Base-by-base conservation (phyloP, 345 rosid species). In the Kernera saxatilis region DNA sequence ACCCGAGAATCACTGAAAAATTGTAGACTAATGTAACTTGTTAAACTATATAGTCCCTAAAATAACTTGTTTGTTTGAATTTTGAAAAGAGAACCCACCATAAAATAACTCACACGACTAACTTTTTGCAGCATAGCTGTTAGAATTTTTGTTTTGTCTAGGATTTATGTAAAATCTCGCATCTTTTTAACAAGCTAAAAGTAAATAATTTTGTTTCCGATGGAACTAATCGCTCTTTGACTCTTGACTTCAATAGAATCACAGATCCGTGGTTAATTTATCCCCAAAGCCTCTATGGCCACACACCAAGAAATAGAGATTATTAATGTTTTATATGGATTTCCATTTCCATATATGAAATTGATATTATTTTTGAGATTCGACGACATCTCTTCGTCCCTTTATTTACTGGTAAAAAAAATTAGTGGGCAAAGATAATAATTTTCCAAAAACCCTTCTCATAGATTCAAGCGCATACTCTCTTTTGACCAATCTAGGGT, bases 401-500 rank as follows among this genome's bases (percentile, higher is more conserved):
- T 33, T 35, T 66, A 61, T 32, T 64, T 33, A 70, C 40, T 37
- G 52, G 33, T 49, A 60, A 39, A 70, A 39, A 70, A 32, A 33
- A 23, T 32, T 55, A 55, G 36, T 46, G 53, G 48, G 15, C 15
- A 51, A 56, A 9, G 8, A 37, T 19, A 56, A 46, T 26, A 57
- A 11, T 23, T 67, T 59, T 40, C 40, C 69, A 14, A 66, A 74
- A 67, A 39, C 15, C 53, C 57, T n/a, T 71, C 21, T 19, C 53
- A 57, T 19, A 50, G 69, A 74, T 68, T 59, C 64, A 60, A 59
- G 62, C 26, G 27, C 44, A 48, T 17, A 40, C 60, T n/a, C 52
- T 67, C 35, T 29, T 6, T 68, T 67, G 69, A 51, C 78, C 55
- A 60, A 67, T 60, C 72, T 68, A 69, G 74, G 74, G 78, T 33